Evolutionary conservation across 179 eudicot species (phyloP).

Genomic region (Corrigiola litoralis): DNA sequence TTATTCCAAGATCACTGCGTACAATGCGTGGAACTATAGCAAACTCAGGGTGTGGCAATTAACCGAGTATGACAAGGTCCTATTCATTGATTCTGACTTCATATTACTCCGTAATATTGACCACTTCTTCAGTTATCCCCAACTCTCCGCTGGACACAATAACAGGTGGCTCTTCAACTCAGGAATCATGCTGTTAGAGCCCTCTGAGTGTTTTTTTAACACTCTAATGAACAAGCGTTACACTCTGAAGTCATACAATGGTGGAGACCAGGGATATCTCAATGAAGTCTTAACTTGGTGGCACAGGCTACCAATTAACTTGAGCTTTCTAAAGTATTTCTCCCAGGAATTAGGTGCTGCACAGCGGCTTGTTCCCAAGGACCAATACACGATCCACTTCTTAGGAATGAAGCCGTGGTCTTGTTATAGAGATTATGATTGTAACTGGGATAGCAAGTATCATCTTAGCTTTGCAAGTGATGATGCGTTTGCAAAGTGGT

Average conservation of each 20-base stretch:
- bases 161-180: conserved; percentile 49
- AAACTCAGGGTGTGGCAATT: conserved; percentile 67
- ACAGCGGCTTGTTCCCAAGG: conserved; percentile 18
- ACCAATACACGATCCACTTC: conserved; percentile 47
- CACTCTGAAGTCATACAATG: conserved; percentile 48
- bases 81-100: conserved; percentile 66
- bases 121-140: conserved; percentile 48
- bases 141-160: conserved; percentile 50
- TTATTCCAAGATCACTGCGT: conserved; percentile 28
- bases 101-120: conserved; percentile 49
- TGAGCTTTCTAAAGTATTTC: conserved; percentile 42
- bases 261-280: conserved; percentile 71
- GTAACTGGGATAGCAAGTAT: conserved; percentile 53
- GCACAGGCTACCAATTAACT: conserved; percentile 44
- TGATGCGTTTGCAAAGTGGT: conserved; percentile 45
- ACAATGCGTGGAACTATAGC: conserved; percentile 78
- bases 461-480: conserved; percentile 40
- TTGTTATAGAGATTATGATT: conserved; percentile 57
- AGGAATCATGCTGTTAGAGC: conserved; percentile 70
- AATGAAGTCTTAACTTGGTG: conserved; percentile 71
- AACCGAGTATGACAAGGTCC: conserved; percentile 49
- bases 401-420: conserved; percentile 73
- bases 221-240: conserved; percentile 38
- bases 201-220: conserved; percentile 52
- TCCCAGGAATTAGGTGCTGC: not conserved